Evolutionary conservation across 139 green algal genomes (phyloP), one percentile per base, ranked within the genome.

Genomic region (Chara braunii): DNA sequence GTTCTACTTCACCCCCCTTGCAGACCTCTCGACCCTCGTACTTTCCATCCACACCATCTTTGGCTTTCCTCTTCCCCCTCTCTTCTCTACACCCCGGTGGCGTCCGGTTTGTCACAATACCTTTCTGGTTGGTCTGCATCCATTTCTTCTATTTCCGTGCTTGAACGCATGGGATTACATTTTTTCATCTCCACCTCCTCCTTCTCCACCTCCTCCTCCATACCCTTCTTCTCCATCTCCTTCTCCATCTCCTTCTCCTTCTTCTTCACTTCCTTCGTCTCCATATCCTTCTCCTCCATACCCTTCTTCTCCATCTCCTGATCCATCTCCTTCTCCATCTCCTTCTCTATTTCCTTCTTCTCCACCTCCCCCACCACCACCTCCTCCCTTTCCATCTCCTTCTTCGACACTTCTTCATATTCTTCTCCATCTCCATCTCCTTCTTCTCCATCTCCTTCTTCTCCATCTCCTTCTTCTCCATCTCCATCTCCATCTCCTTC

Each of bases 1-100:
- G 1, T 94, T 87, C 80, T 96, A 95, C 26, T 64, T 59, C 50
- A 85, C 33, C 42, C 79, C 57, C 75, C 95, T 95, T n/a, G n/a
- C n/a, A n/a, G n/a, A n/a, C n/a, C n/a, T n/a, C n/a, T n/a, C n/a
- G n/a, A n/a, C n/a, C n/a, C n/a, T n/a, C n/a, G n/a, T n/a, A n/a
- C 45, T 64, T 78, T 1, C 90, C 90, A 14, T 89, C 89, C 80
- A 94, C 95, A 9, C 88, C 86, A 43, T 60, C 74, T 63, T 81
- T 76, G 2, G 29, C 43, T 55, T 80, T 40, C 32, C 30, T 51
- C 9, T 14, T 14, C 31, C 61, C 24, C 24, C 72, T 42, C 57
- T 74, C 67, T 18, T 77, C 34, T 11, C 29, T 26, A 31, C 14
- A 22, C 53, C 14, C 2, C 28, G 2, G 23, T 22, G 18, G 8